Base-by-base conservation (phyloP, 2,329 filamentous ascomycete species). In the Penicillium capsulatum region DNA sequence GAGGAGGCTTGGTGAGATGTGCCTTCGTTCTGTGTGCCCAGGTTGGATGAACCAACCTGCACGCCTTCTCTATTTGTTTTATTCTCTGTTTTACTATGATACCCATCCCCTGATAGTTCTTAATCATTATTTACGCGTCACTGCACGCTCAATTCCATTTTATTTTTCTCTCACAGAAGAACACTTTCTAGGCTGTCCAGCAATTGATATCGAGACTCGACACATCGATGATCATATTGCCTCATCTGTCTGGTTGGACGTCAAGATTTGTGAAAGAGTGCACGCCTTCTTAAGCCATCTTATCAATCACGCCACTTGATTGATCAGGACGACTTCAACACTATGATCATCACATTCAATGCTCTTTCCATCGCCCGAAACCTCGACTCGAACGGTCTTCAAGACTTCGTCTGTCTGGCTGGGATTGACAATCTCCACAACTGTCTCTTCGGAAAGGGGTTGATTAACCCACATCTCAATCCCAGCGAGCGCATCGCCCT, bases 1-100 rank as follows among this genome's bases (percentile, higher is more conserved):
- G 72, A 74, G 50, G 67, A 70, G 45, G 57, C 61, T 36, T 67
- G 63, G 57, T 68, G 17, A 30, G 17, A 24, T 34, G 31, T 11
- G n/a, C 6, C 26, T 11, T 11, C 13, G 26, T 11, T 11, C 26
- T 28, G 9, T 28, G 26, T 11, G 13, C 26, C 22, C 22, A n/a
- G n/a, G n/a, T n/a, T n/a, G n/a, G n/a, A n/a, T n/a, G n/a, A n/a
- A n/a, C n/a, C n/a, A n/a, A n/a, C n/a, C n/a, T n/a, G n/a, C n/a
- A n/a, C 31, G 26, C 14, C 17, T 32, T 17, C 16, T 36, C 36
- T 42, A 30, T 45, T 51, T 48, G 31, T 11, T 42, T 46, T 42
- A 27, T 40, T 31, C 36, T 6, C 27, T 47, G 44, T 43, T 49
- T 45, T 34, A 50, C 36, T 43, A 54, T 54, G 49, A 54, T 52